phyloP scores from a whole-genome alignment of 768 basidiomycete genomes.

The Lactarius tabidus region DNA sequence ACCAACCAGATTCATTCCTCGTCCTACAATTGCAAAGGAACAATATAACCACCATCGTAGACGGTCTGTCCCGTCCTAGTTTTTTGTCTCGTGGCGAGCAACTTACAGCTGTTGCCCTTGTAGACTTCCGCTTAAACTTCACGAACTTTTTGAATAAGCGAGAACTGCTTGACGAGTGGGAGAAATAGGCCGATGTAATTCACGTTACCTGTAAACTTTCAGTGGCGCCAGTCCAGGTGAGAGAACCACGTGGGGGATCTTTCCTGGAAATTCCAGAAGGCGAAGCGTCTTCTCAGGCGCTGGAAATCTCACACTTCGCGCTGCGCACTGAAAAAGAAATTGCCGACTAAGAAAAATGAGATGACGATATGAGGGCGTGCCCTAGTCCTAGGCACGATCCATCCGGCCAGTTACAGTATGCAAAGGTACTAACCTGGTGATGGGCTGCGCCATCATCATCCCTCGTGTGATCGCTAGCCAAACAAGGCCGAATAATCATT shows the following conservation, averaged over 20 bases:
- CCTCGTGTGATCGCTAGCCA: background rate
- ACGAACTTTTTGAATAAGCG: background rate
- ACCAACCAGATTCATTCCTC: constrained; percentile 14
- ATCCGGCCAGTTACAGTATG: background rate
- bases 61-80: background rate
- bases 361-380: background rate
- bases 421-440: background rate
- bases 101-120: background rate
- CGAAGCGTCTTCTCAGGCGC: background rate
- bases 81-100: background rate
- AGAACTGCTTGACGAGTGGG: background rate
- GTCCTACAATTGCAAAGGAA: background rate
- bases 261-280: background rate
- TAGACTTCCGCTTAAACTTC: background rate
- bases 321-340: background rate
- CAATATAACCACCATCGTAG: background rate
- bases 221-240: background rate
- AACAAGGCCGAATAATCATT: background rate
- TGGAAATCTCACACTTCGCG: background rate
- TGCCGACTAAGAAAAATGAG: background rate
- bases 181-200: background rate
- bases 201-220: background rate
- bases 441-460: background rate
- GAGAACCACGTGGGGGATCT: background rate
- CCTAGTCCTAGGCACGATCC: background rate